A percentile compares a stretch with the other conserved stretches of the same genome.
phyloP scores from a whole-genome alignment of 208 protist genomes.

The Trypanosoma mega region DNA sequence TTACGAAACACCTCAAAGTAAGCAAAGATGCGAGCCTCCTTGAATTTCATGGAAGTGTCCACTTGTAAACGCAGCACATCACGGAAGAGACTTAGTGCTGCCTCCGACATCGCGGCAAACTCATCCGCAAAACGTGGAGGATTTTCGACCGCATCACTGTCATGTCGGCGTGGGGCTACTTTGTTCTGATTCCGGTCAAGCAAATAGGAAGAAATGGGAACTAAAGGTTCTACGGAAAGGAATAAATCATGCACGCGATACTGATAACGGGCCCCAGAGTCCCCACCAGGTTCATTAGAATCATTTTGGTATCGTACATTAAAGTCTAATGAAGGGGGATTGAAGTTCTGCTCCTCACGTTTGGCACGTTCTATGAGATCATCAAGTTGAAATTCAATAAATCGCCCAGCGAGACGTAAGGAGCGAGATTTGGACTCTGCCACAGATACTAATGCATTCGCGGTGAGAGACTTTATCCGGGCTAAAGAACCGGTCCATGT shows the following conservation, averaged over 20 bases:
- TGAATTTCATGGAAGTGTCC: constrained; percentile 79
- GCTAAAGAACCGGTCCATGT: constrained; percentile 67
- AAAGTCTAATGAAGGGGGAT: constrained; percentile 40
- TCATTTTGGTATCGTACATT: constrained; percentile 61
- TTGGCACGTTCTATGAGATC: constrained; percentile 62
- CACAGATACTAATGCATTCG: constrained; percentile 79
- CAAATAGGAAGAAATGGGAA: constrained; percentile 63
- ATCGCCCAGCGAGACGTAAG: constrained; percentile 74
- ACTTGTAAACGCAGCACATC: constrained; percentile 77
- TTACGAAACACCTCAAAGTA: constrained; percentile 84
- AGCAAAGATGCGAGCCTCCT: constrained; percentile 71
- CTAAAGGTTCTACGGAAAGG: constrained; percentile 55
- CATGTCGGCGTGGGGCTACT: constrained; percentile 27
- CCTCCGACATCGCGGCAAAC: constrained; percentile 64
- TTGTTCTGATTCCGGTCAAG: constrained; percentile 33
- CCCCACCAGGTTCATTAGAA: constrained; percentile 44
- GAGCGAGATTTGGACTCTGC: constrained; percentile 79
- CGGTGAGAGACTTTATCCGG: constrained; percentile 73
- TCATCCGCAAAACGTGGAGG: constrained; percentile 56
- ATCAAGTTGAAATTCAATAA: constrained; percentile 84
- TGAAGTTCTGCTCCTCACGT: constrained; percentile 52
- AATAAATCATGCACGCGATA: constrained; percentile 48
- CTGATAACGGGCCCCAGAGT: constrained; percentile 51
- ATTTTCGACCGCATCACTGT: neutral
- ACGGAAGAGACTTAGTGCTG: constrained; percentile 78